Percentiles rank a stretch among this genome's conserved stretches.
phyloP scores from a whole-genome alignment of 805 yeast genomes.

The Yamadazyma scolyti region DNA sequence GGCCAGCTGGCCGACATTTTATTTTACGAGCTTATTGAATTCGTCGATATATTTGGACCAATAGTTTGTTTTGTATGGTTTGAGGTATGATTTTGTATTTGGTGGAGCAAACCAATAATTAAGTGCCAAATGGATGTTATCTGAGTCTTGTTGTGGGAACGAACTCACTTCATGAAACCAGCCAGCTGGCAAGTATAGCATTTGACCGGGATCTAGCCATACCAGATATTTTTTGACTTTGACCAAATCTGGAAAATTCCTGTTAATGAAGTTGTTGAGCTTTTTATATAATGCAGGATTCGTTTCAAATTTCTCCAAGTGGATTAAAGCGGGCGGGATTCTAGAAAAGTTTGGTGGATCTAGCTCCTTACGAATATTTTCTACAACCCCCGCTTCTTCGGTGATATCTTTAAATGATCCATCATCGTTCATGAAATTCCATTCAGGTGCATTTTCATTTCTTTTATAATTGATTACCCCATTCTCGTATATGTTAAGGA shows the following conservation, averaged over 20 bases:
- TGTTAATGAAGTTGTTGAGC: slow-evolving; percentile 34
- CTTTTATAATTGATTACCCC: slow-evolving; percentile 65
- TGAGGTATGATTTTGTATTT: slow-evolving; percentile 22
- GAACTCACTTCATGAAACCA: slow-evolving; percentile 84
- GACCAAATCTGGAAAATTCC: slow-evolving; percentile 47
- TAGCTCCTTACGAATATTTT: slow-evolving; percentile 10
- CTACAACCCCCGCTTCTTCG: slow-evolving; percentile 37
- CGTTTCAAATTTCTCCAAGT: slow-evolving; percentile 40
- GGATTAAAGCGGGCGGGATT: slow-evolving; percentile 62
- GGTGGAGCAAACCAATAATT: slow-evolving; percentile 80
- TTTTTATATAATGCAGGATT: slow-evolving; percentile 12
- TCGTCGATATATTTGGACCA: slow-evolving; percentile 47
- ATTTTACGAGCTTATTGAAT: too few relatives aligned
- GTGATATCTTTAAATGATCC: too few relatives aligned
- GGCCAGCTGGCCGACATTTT: too few relatives aligned
- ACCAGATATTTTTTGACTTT: slow-evolving; percentile 41
- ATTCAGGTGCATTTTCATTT: slow-evolving; percentile 54
- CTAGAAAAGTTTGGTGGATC: slow-evolving; percentile 65
- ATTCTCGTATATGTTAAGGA: slow-evolving; percentile 49
- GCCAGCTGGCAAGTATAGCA: slow-evolving; percentile 70
- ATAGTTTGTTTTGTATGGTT: slow-evolving; percentile 45
- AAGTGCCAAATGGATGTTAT: slow-evolving; percentile 52
- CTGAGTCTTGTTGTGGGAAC: slow-evolving; percentile 20
- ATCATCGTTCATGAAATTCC: slow-evolving; percentile 61
- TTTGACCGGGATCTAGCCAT: slow-evolving; percentile 56